phyloP scores from a whole-genome alignment of 352 stramenopile species.

The Salisapilia sapeloensis region DNA sequence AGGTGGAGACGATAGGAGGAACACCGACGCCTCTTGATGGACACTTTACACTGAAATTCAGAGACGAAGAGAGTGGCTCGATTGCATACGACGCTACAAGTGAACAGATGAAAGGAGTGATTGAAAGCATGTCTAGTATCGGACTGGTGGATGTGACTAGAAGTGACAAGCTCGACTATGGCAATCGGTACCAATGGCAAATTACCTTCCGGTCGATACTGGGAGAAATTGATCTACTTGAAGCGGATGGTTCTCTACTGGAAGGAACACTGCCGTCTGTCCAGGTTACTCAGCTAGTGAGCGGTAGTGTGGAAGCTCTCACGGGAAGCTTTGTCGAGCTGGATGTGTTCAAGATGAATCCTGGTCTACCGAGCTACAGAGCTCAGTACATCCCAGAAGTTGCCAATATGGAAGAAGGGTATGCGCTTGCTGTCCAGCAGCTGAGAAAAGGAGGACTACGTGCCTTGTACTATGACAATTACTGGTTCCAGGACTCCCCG shows the following conservation, averaged over 20 bases:
- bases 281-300: constrained; percentile 41
- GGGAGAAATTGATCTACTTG: constrained; percentile 60
- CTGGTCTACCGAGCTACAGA: constrained; percentile 86
- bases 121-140: constrained; percentile 81
- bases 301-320: constrained; percentile 45
- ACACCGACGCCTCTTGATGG: constrained; percentile 87
- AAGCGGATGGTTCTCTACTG: constrained; percentile 15
- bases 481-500: constrained; percentile 87
- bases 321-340: constrained; percentile 60
- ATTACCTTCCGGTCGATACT: constrained; percentile 87
- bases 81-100: constrained; percentile 81
- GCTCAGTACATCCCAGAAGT: constrained; percentile 71
- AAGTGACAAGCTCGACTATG: constrained; percentile 35
- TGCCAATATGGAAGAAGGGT: constrained; percentile 47
- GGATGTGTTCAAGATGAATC: constrained; percentile 81
- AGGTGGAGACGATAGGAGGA: constrained; percentile 81
- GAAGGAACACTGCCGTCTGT: constrained; percentile 39
- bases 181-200: constrained; percentile 83
- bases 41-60: constrained; percentile 77
- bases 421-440: constrained; percentile 84
- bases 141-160: constrained; percentile 82
- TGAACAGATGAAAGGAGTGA: constrained; percentile 66
- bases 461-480: constrained; percentile 92
- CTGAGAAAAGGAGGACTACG: constrained; percentile 80
- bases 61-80: constrained; percentile 38